Percentiles rank a stretch among this genome's conserved stretches.
Evolutionary conservation across 257 asterid genomes (phyloP).

Genomic region (Mentha longifolia): DNA sequence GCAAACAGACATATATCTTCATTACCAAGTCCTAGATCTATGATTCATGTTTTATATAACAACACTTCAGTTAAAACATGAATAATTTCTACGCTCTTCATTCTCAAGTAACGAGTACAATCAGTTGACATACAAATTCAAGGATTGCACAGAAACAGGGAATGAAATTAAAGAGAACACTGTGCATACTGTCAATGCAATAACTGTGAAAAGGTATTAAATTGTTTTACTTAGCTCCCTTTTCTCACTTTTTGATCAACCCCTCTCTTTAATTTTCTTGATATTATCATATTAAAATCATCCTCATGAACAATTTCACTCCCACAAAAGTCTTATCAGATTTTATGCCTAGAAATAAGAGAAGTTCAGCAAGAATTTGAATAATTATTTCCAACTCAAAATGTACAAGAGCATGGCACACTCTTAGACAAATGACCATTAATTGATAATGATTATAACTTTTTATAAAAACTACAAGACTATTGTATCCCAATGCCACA

Average conservation of each 20-base stretch:
- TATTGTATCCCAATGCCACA: constrained; percentile 15
- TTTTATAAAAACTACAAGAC: not conserved
- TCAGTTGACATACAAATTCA: not conserved
- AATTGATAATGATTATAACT: constrained; percentile 3
- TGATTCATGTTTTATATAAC: not conserved
- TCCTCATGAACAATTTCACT: not conserved
- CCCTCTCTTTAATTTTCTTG: not conserved
- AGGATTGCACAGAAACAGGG: not conserved
- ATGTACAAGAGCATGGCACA: not conserved
- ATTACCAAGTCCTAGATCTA: too few relatives aligned
- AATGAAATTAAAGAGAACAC: not conserved
- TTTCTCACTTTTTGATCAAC: not conserved
- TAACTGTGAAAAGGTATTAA: not conserved
- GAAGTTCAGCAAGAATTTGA: constrained; percentile 2
- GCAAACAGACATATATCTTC: not conserved
- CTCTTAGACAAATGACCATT: not conserved
- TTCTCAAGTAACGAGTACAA: not conserved
- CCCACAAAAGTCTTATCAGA: not conserved
- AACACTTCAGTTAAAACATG: constrained; percentile 7
- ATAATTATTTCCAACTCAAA: constrained; percentile 24
- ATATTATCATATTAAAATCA: not conserved
- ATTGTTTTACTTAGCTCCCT: constrained; percentile 25
- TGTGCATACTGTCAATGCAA: not conserved
- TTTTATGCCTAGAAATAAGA: not conserved
- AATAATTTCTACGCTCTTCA: not conserved